Conservation (phyloP, 2,329 filamentous ascomycete genomes). For the Talaromyces islandicus region DNA sequence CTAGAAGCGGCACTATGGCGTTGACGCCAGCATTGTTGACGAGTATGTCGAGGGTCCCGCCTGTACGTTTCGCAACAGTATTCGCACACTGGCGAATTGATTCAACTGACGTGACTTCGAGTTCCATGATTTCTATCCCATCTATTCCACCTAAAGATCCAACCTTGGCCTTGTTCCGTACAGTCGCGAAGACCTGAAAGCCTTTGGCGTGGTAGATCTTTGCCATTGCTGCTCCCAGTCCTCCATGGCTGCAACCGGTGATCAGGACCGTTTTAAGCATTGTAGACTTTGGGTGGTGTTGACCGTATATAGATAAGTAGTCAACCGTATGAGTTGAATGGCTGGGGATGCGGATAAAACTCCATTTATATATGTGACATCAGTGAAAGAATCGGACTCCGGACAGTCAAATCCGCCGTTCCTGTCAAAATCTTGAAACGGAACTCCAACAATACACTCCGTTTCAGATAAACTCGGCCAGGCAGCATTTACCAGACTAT, state of each 20-base stretch:
- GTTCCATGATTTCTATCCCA: conserved; percentile 12
- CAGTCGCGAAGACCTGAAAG: conserved; percentile 31
- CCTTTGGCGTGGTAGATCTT: conserved; percentile 23
- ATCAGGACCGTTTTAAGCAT: conserved; percentile 21
- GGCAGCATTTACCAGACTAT: not conserved
- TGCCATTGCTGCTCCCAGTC: conserved; percentile 30
- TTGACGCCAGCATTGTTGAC: conserved; percentile 19
- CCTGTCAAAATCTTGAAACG: not conserved
- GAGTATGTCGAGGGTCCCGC: conserved; percentile 17
- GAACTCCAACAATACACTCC: not conserved
- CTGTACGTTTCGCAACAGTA: not conserved
- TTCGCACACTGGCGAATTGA: conserved; percentile 11
- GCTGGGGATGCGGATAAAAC: not conserved
- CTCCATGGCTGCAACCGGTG: conserved; percentile 30
- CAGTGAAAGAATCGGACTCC: not conserved
- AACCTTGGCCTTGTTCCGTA: conserved; percentile 23
- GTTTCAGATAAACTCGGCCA: not conserved
- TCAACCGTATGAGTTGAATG: not conserved
- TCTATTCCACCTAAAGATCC: conserved; percentile 4
- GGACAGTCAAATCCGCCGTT: not conserved
- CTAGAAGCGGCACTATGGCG: conserved; percentile 22
- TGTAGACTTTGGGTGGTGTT: not conserved
- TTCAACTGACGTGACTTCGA: conserved; percentile 13
- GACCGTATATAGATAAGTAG: not conserved
- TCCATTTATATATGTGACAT: not conserved